These are phyloP conservation scores for Leccinum sublutescens DNA, from an alignment of 768 basidiomycete genomes.

Conservation along the genomic window DNA sequence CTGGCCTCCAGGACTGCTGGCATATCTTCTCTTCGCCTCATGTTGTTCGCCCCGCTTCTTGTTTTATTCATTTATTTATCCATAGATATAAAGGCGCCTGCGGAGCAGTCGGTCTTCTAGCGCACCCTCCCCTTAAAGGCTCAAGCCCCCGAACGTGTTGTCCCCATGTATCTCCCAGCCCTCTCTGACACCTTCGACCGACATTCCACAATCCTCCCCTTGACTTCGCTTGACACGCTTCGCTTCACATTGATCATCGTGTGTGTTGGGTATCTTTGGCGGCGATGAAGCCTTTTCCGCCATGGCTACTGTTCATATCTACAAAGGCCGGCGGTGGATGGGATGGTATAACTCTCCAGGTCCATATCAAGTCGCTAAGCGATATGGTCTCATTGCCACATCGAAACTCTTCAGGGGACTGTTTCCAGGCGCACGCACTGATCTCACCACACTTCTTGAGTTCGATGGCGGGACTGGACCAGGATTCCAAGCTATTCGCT, in stretches of 20 bases:
- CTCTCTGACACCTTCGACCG: background rate
- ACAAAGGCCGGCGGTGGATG: conserved; percentile 19
- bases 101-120: no score
- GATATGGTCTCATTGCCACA: conserved; percentile 15
- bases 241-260: conserved; percentile 21
- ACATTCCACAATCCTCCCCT: background rate
- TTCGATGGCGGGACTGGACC: conserved; percentile 2
- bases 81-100: no score
- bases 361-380: no score
- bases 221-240: background rate
- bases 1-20: background rate
- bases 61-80: no score
- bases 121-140: no score
- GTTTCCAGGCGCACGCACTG: conserved; percentile 11
- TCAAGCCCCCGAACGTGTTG: background rate
- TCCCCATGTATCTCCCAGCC: conserved; percentile 2
- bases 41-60: background rate
- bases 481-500: conserved; percentile 1
- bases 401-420: conserved; percentile 10
- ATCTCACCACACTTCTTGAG: conserved; percentile 5
- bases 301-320: conserved; percentile 28
- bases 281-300: conserved; percentile 33
- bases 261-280: conserved; percentile 30
- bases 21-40: background rate
- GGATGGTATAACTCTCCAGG: no score